Conservation (phyloP, 345 rosid genomes). For the Eutrema yunnanense region DNA sequence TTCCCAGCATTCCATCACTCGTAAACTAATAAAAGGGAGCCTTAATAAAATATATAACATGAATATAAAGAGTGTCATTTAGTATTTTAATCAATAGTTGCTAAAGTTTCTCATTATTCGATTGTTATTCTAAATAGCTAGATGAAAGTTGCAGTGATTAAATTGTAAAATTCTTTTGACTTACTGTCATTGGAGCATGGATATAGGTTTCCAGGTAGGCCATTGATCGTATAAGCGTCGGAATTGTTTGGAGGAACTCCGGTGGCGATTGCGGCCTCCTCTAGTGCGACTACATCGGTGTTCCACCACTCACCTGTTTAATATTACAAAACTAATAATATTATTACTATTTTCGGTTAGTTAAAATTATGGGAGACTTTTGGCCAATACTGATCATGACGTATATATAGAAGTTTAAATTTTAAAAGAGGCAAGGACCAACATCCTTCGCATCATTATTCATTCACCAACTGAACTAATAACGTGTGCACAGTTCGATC, state of each 20-base stretch:
- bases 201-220: slow-evolving; percentile 81
- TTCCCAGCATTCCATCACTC: too few species aligned
- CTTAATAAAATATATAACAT: too few species aligned
- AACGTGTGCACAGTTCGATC: not conserved
- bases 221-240: slow-evolving; percentile 83
- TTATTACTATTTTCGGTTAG: not conserved
- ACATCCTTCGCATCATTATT: not conserved
- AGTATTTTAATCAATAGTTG: too few species aligned
- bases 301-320: slow-evolving; percentile 92
- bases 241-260: slow-evolving; percentile 60
- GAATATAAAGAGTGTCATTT: too few species aligned
- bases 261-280: slow-evolving; percentile 42
- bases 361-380: not conserved
- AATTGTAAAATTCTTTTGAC: not conserved
- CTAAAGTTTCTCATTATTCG: too few species aligned
- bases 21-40: too few species aligned
- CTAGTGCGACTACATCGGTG: slow-evolving; percentile 58
- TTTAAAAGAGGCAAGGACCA: not conserved
- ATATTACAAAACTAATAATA: not conserved
- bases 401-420: not conserved
- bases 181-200: slow-evolving; percentile 63
- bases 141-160: not conserved
- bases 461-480: not conserved
- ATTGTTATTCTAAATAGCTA: too few species aligned
- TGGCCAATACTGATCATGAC: not conserved